Base-by-base conservation (phyloP, 2,329 filamentous ascomycete genomes). In the Xylaria sp. region DNA sequence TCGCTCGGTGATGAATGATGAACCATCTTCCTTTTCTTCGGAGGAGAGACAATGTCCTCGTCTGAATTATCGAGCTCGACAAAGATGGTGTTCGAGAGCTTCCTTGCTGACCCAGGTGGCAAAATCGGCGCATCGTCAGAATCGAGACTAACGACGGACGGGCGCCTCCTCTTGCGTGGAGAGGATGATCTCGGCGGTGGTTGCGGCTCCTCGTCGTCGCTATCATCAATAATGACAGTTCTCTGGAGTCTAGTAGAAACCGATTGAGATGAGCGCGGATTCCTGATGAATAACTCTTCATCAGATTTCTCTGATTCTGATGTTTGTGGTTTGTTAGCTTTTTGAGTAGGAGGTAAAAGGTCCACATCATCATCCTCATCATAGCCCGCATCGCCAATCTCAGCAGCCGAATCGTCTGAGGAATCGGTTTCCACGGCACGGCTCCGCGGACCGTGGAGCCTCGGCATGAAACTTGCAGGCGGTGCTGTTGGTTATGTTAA, bases 401-500 rank as follows among this genome's bases (percentile, higher is more conserved):
- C 75, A 11, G 62, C 68, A 50, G 72, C 72, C 42, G 70, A 75
- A 8, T 77, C 75, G 56, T 76, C 73, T 3, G 76, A 76, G 6
- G 73, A 75, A 56, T 74, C 72, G 50, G 27, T 53, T 24, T 11
- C 60, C 11, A 61, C 55, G 11, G 42, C 51, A 60, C 14, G 54
- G 30, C 51, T 68, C 39, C 48, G 65, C 39, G 48, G 65, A 17
- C 70, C 66, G 24, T 64, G 67, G 14, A 59, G 36, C 12, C 62
- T 73, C 7, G 76, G 75, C 76, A 77, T 76, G 47, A 78, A 78
- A 63, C 71, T 76, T 5, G 74, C 71, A 9, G 68, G 53, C 11
- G 69, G 68, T 39, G 45, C 71, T 64, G 24, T 59, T 61, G 14
- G 19, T 57, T 34, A 30, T 51, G 69, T 72, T 59, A 71, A 51